Evolutionary conservation across 2,329 filamentous ascomycete species (phyloP), one percentile per base, ranked within the genome.

Genomic region (Aspergillus aculeatus): DNA sequence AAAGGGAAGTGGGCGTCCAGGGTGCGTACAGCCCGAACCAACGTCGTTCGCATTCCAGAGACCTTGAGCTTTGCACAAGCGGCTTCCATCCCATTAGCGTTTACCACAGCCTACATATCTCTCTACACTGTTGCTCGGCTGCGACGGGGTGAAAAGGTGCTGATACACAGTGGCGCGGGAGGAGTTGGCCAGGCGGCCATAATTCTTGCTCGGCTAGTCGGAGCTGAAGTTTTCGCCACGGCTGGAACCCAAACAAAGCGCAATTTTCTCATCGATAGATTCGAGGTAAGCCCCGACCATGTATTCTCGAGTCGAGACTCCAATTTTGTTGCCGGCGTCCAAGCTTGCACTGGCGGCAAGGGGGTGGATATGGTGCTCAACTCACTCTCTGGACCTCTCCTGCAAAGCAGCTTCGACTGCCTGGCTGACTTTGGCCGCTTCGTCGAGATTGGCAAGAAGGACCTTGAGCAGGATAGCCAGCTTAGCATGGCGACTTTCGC

Each of bases 151-250:
- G 49, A 51, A 31, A 51, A 19, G 7, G 11, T 51, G 12, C 11
- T 51, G 16, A 51, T 51, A 14, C 49, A 51, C 19, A 19, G 9
- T 19, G 49, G 23, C 3, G 29, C 49, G 6, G 49, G 49, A 2
- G 49, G 49, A 10, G 75, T 72, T 2, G 61, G 60, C 10, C 71
- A 74, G 32, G 73, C 74, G 70, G 32, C 60, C 16, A 41, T 48
- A 1, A 67, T 73, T 49, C 60, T 68, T 2, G 57, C 65, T 2
- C 63, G 66, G 6, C 74, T 74, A 44, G 56, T 67, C 2, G 21
- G 19, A 4, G 49, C 49, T 7, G 26, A 51, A 9, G 11, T 51
- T 9, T 51, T 32, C 11, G 26, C 29, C 49, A 51, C 49, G 3
- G 49, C 32, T 4, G 49, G 49, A 12, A 32, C 49, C 2, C 26